Conservation (phyloP, 345 rosid genomes). For the Raphanus sativus region DNA sequence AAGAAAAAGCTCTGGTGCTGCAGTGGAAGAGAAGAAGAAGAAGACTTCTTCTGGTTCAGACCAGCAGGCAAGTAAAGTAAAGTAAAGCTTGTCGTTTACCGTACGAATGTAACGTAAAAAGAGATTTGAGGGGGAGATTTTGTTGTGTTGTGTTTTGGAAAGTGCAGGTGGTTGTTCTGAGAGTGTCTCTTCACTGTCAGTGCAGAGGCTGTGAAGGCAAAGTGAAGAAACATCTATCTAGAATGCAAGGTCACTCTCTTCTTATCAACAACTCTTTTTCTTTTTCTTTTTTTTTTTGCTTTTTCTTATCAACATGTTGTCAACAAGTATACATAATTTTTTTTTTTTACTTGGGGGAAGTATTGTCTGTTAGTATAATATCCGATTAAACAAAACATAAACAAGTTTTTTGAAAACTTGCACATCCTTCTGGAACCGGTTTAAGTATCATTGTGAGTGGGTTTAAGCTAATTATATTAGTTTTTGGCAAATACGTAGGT, state of each 20-base stretch:
- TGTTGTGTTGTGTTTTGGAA: background rate
- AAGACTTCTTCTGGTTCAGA: slow-evolving; percentile 26
- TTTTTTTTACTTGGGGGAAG: too few relatives aligned
- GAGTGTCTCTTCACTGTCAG: slow-evolving; percentile 71
- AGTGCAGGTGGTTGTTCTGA: slow-evolving; percentile 79
- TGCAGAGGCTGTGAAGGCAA: slow-evolving; percentile 91
- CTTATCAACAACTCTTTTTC: background rate
- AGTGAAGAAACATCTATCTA: slow-evolving; percentile 86
- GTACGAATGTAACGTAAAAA: slow-evolving; percentile 9
- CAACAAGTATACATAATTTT: background rate
- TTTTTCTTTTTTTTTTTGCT: background rate
- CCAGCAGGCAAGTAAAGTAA: slow-evolving; percentile 33
- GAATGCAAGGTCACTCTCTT: slow-evolving; percentile 70
- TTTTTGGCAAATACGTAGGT: slow-evolving; percentile 44
- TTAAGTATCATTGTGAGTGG: background rate
- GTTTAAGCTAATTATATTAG: slow-evolving; percentile 4
- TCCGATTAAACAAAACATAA: too few relatives aligned
- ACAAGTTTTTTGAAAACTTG: too few relatives aligned
- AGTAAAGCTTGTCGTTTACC: slow-evolving; percentile 17
- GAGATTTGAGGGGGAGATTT: background rate
- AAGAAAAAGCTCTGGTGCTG: background rate
- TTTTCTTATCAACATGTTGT: background rate
- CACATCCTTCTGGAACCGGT: too few relatives aligned
- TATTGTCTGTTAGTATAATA: too few relatives aligned
- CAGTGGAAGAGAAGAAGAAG: slow-evolving; percentile 23